These are phyloP conservation scores for Mediolabrus comicus DNA, from an alignment of 108 stramenopile genomes.

Conservation along the genomic window DNA sequence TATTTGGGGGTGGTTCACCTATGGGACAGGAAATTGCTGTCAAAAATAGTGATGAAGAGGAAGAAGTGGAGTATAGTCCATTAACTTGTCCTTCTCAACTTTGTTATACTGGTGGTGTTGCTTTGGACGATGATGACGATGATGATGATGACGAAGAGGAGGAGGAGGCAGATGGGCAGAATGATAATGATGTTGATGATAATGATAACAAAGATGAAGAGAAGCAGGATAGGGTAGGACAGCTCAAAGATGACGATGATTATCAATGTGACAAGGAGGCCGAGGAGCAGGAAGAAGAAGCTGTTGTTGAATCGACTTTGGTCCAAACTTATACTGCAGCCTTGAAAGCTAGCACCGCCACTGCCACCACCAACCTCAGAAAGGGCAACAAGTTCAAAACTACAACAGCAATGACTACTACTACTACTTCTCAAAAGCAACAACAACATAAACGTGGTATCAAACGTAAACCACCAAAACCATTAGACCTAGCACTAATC, in stretches of 20 bases:
- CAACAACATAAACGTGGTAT: background rate
- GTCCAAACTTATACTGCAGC: background rate
- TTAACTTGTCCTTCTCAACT: no score
- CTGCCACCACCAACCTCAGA: background rate
- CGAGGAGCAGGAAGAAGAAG: background rate
- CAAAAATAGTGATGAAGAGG: no score
- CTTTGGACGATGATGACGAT: no score
- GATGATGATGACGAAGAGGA: background rate
- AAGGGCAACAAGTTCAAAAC: background rate
- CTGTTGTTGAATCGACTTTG: background rate
- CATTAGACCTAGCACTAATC: background rate
- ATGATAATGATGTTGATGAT: no score
- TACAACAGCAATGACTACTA: background rate
- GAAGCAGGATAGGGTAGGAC: background rate
- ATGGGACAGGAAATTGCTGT: no score
- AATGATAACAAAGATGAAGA: background rate
- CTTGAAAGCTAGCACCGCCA: background rate
- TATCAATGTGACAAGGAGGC: no score
- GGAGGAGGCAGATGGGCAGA: no score
- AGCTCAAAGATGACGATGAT: background rate
- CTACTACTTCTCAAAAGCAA: no score
- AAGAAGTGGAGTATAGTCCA: no score
- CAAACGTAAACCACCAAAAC: background rate
- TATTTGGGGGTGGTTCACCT: no score
- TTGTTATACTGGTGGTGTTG: no score